phyloP scores from a whole-genome alignment of 768 basidiomycete species.

The Austroboletus eburneus region DNA sequence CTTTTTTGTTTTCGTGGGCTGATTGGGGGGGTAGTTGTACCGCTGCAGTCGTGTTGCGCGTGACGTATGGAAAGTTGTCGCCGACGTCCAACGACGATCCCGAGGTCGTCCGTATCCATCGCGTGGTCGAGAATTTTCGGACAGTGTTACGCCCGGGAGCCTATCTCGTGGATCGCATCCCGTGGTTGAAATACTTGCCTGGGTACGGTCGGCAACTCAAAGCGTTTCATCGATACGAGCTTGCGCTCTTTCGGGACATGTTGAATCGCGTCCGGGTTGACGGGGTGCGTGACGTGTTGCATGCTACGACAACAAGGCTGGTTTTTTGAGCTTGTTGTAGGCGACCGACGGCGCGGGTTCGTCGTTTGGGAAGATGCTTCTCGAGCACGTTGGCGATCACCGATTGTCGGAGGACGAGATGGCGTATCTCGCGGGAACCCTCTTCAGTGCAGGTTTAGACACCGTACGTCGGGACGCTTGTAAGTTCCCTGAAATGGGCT shows the following conservation, averaged over 20 bases:
- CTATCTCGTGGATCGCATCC: constrained; percentile 31
- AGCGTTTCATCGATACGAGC: constrained; percentile 48
- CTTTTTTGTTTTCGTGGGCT: background rate
- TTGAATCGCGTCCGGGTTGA: constrained; percentile 42
- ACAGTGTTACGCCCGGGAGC: constrained; percentile 28
- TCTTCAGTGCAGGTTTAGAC: constrained; percentile 61
- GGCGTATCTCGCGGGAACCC: constrained; percentile 53
- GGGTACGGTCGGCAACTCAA: constrained; percentile 52
- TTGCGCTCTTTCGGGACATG: constrained; percentile 47
- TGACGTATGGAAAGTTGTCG: constrained; percentile 26
- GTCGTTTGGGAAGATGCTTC: constrained; percentile 50
- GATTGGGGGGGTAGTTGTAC: constrained; percentile 15
- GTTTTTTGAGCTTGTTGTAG: constrained; percentile 3
- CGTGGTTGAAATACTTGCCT: constrained; percentile 43
- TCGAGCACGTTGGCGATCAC: constrained; percentile 46
- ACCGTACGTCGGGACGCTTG: constrained; percentile 32
- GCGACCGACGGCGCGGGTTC: constrained; percentile 2
- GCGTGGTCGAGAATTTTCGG: constrained; percentile 19
- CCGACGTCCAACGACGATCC: constrained; percentile 16
- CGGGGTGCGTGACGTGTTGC: constrained; percentile 31
- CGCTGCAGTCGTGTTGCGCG: constrained; percentile 16
- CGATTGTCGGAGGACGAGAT: constrained; percentile 50
- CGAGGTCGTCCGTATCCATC: constrained; percentile 15
- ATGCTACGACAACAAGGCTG: background rate
- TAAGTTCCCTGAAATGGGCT: background rate